Conservation (phyloP, 306 rosid species). For the Rosa lucieae region DNA sequence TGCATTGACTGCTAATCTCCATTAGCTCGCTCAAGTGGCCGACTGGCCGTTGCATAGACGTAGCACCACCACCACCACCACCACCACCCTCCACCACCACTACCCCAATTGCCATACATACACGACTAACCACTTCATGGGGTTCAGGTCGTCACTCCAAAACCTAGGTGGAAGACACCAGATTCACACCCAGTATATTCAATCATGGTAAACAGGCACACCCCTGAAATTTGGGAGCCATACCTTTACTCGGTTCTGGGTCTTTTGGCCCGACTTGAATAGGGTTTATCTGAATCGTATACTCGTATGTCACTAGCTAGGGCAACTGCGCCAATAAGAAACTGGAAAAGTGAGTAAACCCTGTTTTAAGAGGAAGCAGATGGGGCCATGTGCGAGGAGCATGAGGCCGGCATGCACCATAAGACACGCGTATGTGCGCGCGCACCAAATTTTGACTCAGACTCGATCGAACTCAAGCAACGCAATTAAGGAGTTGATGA, state of each 20-base stretch:
- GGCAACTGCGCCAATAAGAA: neutral
- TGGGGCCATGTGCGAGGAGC: constrained; percentile 42
- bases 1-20: neutral
- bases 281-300: neutral
- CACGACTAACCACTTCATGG: neutral
- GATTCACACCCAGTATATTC: constrained; percentile 14
- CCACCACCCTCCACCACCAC: neutral
- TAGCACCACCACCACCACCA: constrained; percentile 15
- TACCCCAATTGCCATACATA: neutral
- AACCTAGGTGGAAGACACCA: constrained; percentile 30
- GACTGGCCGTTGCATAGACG: constrained; percentile 28
- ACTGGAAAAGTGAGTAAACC: neutral
- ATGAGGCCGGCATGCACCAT: constrained; percentile 56
- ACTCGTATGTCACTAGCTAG: neutral
- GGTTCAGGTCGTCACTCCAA: neutral
- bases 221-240: neutral
- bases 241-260: neutral
- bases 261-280: neutral
- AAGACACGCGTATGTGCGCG: constrained; percentile 64
- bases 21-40: constrained; percentile 17
- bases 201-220: neutral
- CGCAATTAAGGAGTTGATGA: neutral
- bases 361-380: neutral
- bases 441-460: constrained; percentile 44
- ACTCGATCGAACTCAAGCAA: neutral